Evolutionary conservation across 1,284 basidiomycete genomes (phyloP), one percentile per base, ranked within the genome.

Genomic region (Quambalaria eucalypti): DNA sequence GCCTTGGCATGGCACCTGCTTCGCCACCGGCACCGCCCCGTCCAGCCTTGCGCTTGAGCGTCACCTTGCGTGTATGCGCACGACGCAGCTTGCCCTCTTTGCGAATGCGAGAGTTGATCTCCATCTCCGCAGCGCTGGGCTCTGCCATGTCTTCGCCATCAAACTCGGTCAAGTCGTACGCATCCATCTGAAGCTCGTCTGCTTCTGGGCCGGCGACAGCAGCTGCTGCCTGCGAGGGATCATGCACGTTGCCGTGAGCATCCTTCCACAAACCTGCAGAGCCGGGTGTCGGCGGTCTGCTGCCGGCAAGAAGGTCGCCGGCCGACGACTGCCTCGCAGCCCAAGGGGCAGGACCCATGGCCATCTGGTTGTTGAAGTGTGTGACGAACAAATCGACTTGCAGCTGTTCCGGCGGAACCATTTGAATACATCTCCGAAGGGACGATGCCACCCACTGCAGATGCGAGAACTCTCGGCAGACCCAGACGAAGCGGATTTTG

Each of bases 401-500:
- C 10, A 91, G 78, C 33, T 82, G 80, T 2, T 81, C 77, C 1
- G 78, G 64, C 0, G 83, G 79, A 12, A 87, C 79, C 76, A 87
- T 80, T 48, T 81, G 79, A 68, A 83, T 81, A 73, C 87, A 90
- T 28, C 81, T 79, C 26, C 85, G 81, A 26, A 91, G 73, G 47
- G 84, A 78, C 2, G 83, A 79, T 0, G 88, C 87, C 52, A 86
- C 84, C 88, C 88, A 90, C 55, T 86, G 84, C 38, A 90, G 79
- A 70, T 90, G 87, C 10, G 86, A 81, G 69, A 85, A 88, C 71
- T 90, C 88, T 50, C 87, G 80, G 48, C 88, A 80, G 48, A 90
- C 81, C 89, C 89, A 91, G 2, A 90, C 82, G 63, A 91, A 88
- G 25, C 87, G 80, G 0, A 90, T 81, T 1, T 87, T 80, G 38